Percentiles rank a stretch among this genome's conserved stretches.
Evolutionary conservation across 2,329 filamentous ascomycete species (phyloP).

Genomic region (Penicillium sclerotigenum): DNA sequence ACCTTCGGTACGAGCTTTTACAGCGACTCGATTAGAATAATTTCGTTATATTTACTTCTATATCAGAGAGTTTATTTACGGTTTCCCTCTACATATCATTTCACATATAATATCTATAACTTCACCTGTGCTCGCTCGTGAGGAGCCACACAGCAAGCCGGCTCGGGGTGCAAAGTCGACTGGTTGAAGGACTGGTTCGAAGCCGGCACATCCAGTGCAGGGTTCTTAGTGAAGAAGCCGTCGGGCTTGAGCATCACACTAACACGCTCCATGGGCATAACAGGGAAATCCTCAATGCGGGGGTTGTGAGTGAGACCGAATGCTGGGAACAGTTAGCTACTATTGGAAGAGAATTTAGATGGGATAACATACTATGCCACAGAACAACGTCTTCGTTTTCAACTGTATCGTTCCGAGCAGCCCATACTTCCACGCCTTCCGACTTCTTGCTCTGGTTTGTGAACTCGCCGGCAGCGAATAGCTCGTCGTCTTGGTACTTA

Average conservation of each 20-base stretch:
- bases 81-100: not conserved
- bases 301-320: slow-evolving; percentile 63
- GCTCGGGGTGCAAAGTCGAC: slow-evolving; percentile 34
- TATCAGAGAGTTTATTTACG: not conserved
- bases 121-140: slow-evolving; percentile 26
- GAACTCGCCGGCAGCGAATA: slow-evolving; percentile 52
- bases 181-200: slow-evolving; percentile 41
- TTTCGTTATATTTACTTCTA: not conserved
- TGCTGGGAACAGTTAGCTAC: slow-evolving; percentile 21
- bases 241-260: slow-evolving; percentile 49
- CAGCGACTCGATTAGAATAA: too few species aligned
- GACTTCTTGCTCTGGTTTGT: slow-evolving; percentile 54
- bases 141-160: slow-evolving; percentile 22
- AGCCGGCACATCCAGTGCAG: slow-evolving; percentile 47
- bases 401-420: slow-evolving; percentile 47
- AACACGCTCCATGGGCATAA: slow-evolving; percentile 61
- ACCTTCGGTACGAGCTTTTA: too few species aligned
- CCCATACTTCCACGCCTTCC: slow-evolving; percentile 54
- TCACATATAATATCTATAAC: slow-evolving; percentile 16
- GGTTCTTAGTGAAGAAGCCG: slow-evolving; percentile 52
- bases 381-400: slow-evolving; percentile 46
- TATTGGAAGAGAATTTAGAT: not conserved
- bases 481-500: slow-evolving; percentile 51
- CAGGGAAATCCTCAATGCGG: slow-evolving; percentile 63
- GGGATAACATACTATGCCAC: slow-evolving; percentile 36